Percentiles rank a stretch among this genome's conserved stretches.
phyloP scores from a whole-genome alignment of 164 flowering plant species.

The Kingdonia uniflora region DNA sequence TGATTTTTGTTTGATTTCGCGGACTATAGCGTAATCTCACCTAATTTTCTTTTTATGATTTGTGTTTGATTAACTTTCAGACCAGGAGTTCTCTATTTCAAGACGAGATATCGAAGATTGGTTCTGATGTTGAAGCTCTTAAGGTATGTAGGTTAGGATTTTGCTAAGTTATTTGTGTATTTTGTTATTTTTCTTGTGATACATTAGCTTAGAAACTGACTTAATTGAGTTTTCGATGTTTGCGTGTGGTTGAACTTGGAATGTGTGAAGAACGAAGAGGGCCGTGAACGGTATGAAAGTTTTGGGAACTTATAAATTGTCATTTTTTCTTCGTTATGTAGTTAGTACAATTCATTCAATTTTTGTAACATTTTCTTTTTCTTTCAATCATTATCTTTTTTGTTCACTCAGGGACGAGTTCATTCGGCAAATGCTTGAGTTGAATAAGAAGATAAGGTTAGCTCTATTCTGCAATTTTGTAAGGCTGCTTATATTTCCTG shows the following conservation, averaged over 20 bases:
- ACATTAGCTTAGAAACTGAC: neutral
- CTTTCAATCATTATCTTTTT: no score
- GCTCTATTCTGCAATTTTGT: neutral
- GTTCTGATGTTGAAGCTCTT: constrained; percentile 38
- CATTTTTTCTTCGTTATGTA: neutral
- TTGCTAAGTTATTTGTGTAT: neutral
- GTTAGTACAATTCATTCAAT: neutral
- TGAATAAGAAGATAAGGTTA: constrained; percentile 61
- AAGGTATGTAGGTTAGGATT: constrained; percentile 28
- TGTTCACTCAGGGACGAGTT: constrained; percentile 55
- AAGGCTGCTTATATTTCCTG: neutral
- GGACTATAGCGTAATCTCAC: neutral
- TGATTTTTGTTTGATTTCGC: neutral
- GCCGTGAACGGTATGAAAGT: constrained; percentile 29
- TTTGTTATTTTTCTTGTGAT: neutral
- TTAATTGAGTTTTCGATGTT: neutral
- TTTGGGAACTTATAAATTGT: neutral
- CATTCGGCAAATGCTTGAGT: constrained; percentile 38
- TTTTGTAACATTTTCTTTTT: neutral
- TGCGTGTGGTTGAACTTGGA: constrained; percentile 4
- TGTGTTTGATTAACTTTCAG: constrained; percentile 21
- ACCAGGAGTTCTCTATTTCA: constrained; percentile 47
- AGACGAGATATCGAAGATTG: constrained; percentile 37
- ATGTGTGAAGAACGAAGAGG: constrained; percentile 33
- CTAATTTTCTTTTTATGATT: neutral